A percentile compares a stretch with the other conserved stretches of the same genome.
Evolutionary conservation across 805 yeast species (phyloP).

Genomic region (Yarrowia divulgata): DNA sequence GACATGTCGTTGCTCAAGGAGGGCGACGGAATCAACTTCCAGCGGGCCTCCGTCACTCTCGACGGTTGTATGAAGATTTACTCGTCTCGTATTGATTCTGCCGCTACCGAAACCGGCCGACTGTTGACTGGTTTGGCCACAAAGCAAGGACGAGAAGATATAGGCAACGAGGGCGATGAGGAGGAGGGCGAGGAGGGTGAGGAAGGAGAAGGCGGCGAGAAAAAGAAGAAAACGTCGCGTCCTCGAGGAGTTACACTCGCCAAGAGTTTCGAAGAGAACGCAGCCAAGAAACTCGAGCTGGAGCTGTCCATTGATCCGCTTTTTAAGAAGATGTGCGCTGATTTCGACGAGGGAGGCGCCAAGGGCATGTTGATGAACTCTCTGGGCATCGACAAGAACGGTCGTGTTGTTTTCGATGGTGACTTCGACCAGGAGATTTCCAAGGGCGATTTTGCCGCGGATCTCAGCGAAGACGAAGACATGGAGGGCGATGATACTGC

Average conservation of each 20-base stretch:
- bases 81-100: constrained; percentile 88
- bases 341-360: constrained; percentile 56
- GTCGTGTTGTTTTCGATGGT: constrained; percentile 73
- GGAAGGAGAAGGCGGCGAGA: constrained; percentile 41
- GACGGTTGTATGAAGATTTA: constrained; percentile 96
- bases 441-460: constrained; percentile 40
- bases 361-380: constrained; percentile 57
- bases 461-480: constrained; percentile 48
- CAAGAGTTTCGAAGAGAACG: constrained; percentile 47
- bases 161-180: constrained; percentile 42
- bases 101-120: constrained; percentile 87
- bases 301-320: constrained; percentile 54
- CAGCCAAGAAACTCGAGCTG: constrained; percentile 50
- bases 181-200: constrained; percentile 44
- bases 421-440: constrained; percentile 54
- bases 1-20: constrained; percentile 78
- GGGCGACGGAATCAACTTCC: constrained; percentile 83
- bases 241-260: constrained; percentile 49
- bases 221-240: constrained; percentile 44
- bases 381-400: constrained; percentile 57
- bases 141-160: constrained; percentile 42
- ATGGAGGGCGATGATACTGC: constrained; percentile 39
- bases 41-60: constrained; percentile 86
- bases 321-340: constrained; percentile 55
- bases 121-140: constrained; percentile 75